Evolutionary conservation across 441 rosid species (phyloP).

Genomic region (Erodium texanum): DNA sequence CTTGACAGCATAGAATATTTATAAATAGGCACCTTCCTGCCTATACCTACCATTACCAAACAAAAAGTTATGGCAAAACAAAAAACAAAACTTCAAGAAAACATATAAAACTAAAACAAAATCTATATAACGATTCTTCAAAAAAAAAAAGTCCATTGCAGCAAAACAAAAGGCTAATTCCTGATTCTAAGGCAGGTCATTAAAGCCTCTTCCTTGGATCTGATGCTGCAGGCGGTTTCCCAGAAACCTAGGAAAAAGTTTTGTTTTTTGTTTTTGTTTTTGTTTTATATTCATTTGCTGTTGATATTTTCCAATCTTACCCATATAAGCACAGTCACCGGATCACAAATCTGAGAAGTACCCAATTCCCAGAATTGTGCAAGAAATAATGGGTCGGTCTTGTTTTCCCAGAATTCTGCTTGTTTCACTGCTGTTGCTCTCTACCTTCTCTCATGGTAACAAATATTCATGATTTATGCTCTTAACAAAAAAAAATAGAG

Average conservation of each 20-base stretch:
- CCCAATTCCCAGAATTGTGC: constrained; percentile 14
- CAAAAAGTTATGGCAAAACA: neutral
- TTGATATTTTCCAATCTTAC: neutral
- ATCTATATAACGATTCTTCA: no score
- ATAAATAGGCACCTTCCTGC: neutral
- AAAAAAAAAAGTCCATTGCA: neutral
- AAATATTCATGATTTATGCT: no score
- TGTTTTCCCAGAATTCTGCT: constrained; percentile 24
- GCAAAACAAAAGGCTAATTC: neutral
- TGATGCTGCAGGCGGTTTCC: neutral
- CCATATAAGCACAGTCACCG: neutral
- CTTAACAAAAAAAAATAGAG: neutral
- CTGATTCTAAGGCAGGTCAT: neutral
- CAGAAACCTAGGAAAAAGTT: neutral
- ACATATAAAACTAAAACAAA: neutral
- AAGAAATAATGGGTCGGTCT: constrained; percentile 37
- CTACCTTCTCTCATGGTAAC: constrained; percentile 32
- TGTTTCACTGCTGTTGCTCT: constrained; percentile 29
- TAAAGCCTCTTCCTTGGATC: neutral
- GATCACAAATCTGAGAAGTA: neutral
- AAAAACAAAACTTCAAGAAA: neutral
- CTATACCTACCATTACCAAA: neutral
- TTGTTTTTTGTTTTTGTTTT: neutral
- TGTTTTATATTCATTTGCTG: no score
- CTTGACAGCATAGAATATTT: neutral